Evolutionary conservation across 805 yeast genomes (phyloP), one percentile per base, ranked within the genome.

Genomic region (Cyberlindnera xylosilytica): DNA sequence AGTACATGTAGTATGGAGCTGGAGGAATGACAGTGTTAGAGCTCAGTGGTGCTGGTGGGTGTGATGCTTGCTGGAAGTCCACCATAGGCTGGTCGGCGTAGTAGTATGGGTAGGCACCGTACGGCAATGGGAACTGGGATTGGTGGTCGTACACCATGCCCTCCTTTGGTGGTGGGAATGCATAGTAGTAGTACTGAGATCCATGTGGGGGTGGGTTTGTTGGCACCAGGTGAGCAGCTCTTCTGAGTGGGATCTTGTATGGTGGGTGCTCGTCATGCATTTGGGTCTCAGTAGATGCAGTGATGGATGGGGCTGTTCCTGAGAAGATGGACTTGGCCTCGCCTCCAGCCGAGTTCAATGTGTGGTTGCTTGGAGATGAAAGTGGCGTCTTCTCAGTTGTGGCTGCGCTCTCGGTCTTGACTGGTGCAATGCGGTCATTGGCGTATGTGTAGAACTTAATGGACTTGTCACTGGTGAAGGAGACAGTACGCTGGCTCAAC

Each of bases 1-100:
- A 59, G 35, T 59, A 59, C 62, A 54, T 58, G 41, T 58, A 60
- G 34, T 54, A 57, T 30, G 63, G 63, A 11, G 60, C 56, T n/a
- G 58, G 61, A 20, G 52, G 50, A 6, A 46, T n/a, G 13, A 41
- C 47, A 8, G 35, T 50, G 6, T 44, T 30, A 10, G 56, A 40
- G 17, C 38, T 46, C 44, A 23, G 47, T 29, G 16, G 50, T 6
- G 43, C 36, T 41, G 47, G 36, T 15, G 15, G 15, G 12, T 26
- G 29, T 9, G 36, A 40, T 28, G 36, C 42, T 28, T 34, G 51
- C 4, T 45, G 42, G 28, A 46, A 53, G 15, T 54, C 60, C 29
- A 47, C 46, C 47, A 50, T 40, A 5, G 54, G 33, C 6, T 49
- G 39, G 3, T 55, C 57, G 16, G 54, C 52, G 42, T 53, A 52